Base-by-base conservation (phyloP, 192 early-diverging fungal genomes). In the Podila clonocystis region DNA sequence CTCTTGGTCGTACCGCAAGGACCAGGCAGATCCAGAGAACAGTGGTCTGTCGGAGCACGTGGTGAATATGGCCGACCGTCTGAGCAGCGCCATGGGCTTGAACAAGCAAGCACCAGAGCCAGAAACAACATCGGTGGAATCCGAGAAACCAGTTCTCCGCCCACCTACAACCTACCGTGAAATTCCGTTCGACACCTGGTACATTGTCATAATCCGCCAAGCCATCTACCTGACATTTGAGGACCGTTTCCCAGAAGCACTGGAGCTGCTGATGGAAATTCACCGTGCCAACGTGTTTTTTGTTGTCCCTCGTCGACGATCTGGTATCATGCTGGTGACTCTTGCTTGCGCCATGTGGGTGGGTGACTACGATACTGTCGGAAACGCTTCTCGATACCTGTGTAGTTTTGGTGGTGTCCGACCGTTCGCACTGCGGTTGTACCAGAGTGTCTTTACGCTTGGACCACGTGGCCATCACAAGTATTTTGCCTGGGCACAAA, bases 281-380 rank as follows among this genome's bases (percentile, higher is more conserved):
- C 68, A 64, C 58, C 67, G 50, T 22, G 70, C 77, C 17, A 80
- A 80, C 29, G 77, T 80, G 28, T 80, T 71, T 26, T 80, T 68
- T 58, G 17, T 41, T 0, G 66, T 73, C 3, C 55, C 77, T 9
- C 70, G 77, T n/a, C 71, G 77, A 26, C 60, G 77, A 41, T 80
- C 77, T 0, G 77, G 77, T 7, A 80, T 80, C 57, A 72, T 80
- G 66, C 13, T 80, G 20, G 77, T 73, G 15, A 29, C 68, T 26
- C 70, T 80, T 15, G 61, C 77, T 30, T 80, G 77, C 22, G 70
- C 77, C n/a, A 80, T 80, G 60, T 80, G 77, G 77, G 70, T 59
- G n/a, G 62, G 33, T 15, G 77, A 80, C n/a, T 57, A 68, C 29
- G 77, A 50, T 17, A 66, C 65, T 9, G 41, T 68, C 15, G 50